Evolutionary conservation across 2,329 filamentous ascomycete species (phyloP).

Genomic region (Penicillium occitanis): DNA sequence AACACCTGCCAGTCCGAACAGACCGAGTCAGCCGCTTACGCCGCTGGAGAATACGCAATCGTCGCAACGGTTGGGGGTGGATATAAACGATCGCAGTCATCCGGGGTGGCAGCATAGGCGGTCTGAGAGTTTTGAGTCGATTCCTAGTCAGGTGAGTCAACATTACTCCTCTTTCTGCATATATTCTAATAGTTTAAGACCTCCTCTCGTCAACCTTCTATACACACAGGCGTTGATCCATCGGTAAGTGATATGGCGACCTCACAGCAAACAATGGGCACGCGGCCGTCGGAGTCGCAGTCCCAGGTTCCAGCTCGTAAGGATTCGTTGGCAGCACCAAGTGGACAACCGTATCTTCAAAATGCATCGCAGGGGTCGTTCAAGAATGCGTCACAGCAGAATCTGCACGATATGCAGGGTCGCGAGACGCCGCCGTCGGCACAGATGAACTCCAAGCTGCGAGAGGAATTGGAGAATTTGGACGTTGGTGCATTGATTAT

Average conservation of each 20-base stretch:
- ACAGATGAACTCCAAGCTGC: constrained; percentile 33
- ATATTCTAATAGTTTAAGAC: constrained; percentile 11
- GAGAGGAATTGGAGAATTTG: constrained; percentile 41
- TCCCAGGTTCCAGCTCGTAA: constrained; percentile 10
- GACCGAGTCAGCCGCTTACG: constrained; percentile 12
- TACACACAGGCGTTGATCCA: constrained; percentile 1
- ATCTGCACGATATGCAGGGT: constrained; percentile 41
- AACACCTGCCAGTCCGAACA: constrained; percentile 10
- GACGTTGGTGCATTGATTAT: constrained; percentile 47
- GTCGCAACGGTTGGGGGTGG: constrained; percentile 24
- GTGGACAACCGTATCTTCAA: constrained; percentile 11
- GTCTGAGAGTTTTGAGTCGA: constrained; percentile 25
- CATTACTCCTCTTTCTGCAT: neutral
- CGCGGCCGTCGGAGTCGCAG: neutral
- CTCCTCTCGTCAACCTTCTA: constrained; percentile 18
- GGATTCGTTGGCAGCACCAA: constrained; percentile 15
- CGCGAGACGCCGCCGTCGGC: constrained; percentile 47
- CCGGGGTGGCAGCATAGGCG: constrained; percentile 25
- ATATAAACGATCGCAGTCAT: constrained; percentile 22
- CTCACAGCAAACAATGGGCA: neutral
- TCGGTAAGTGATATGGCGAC: constrained; percentile 16
- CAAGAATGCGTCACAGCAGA: constrained; percentile 32
- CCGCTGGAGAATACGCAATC: constrained; percentile 23
- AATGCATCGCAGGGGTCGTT: constrained; percentile 28
- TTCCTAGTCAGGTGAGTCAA: constrained; percentile 25